Percentiles rank a stretch among this genome's conserved stretches.
Evolutionary conservation across 2,329 filamentous ascomycete species (phyloP).

Genomic region (Phyllosticta citriasiana): DNA sequence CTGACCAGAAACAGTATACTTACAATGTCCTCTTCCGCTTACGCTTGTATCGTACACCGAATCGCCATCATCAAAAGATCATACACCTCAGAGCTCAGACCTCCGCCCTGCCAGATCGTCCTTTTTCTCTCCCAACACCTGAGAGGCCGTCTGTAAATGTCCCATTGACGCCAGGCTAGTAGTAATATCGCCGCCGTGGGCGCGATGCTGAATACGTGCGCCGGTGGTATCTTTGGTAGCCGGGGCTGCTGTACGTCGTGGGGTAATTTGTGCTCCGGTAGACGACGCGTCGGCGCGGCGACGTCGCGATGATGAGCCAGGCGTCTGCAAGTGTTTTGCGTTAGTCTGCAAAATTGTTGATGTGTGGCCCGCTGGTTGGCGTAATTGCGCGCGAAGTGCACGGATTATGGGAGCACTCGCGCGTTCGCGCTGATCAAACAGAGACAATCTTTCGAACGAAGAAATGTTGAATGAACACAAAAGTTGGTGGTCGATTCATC

Average conservation of each 20-base stretch:
- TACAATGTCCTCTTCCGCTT: not conserved
- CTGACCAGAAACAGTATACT: not conserved
- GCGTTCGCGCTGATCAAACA: not conserved
- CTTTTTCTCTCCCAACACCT: not conserved
- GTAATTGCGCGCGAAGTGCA: not conserved
- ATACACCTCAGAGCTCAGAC: not conserved
- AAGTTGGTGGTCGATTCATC: not conserved
- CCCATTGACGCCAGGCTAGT: not conserved
- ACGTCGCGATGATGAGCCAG: constrained; percentile 2
- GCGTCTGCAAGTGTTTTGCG: not conserved
- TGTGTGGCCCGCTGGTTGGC: not conserved
- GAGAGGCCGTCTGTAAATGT: no score
- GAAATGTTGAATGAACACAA: no score
- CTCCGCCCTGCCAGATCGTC: not conserved
- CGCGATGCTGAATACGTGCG: not conserved
- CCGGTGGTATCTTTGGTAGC: not conserved
- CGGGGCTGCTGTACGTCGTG: not conserved
- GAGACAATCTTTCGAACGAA: not conserved
- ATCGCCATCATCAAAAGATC: not conserved
- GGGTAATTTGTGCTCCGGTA: not conserved
- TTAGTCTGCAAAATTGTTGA: not conserved
- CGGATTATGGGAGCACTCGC: not conserved
- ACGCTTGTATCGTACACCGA: not conserved
- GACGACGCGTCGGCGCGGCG: constrained; percentile 2
- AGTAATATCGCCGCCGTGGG: constrained; percentile 2